phyloP scores from a whole-genome alignment of 805 yeast species.

The Saturnispora besseyi region DNA sequence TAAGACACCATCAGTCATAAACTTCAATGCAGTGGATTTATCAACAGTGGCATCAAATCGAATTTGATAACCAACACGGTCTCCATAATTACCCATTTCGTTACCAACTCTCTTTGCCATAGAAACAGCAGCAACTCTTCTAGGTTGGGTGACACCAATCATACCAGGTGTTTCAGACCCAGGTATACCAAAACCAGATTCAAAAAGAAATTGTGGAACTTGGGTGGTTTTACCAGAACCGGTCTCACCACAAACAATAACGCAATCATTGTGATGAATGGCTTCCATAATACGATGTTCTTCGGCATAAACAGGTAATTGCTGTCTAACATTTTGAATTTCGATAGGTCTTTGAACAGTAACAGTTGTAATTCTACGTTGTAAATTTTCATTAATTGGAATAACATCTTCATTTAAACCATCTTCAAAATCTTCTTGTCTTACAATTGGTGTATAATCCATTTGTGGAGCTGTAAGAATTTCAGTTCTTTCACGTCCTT shows the following conservation, averaged over 20 bases:
- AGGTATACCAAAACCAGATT: constrained; percentile 74
- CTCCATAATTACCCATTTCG: constrained; percentile 67
- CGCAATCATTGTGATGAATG: constrained; percentile 81
- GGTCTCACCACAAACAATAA: constrained; percentile 93
- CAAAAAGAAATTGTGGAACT: constrained; percentile 91
- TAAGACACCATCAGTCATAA: constrained; percentile 93
- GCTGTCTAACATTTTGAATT: constrained; percentile 58
- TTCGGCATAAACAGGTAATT: constrained; percentile 81
- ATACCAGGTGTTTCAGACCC: constrained; percentile 71
- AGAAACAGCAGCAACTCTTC: constrained; percentile 90
- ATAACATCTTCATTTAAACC: constrained; percentile 53
- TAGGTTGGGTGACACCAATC: constrained; percentile 94
- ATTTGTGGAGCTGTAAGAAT: constrained; percentile 43
- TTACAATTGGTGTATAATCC: constrained; percentile 45
- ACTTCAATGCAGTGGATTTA: constrained; percentile 63
- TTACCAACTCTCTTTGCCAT: constrained; percentile 75
- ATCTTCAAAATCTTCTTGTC: constrained; percentile 65
- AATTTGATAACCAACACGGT: constrained; percentile 70
- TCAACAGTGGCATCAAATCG: constrained; percentile 66
- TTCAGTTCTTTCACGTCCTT: constrained; percentile 45
- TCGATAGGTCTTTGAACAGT: constrained; percentile 55
- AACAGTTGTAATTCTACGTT: constrained; percentile 60
- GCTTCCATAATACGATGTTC: constrained; percentile 96
- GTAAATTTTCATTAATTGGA: constrained; percentile 43
- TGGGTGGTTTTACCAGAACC: constrained; percentile 99